Evolutionary conservation across 345 rosid species (phyloP).

Genomic region (Cochlearia excelsa): DNA sequence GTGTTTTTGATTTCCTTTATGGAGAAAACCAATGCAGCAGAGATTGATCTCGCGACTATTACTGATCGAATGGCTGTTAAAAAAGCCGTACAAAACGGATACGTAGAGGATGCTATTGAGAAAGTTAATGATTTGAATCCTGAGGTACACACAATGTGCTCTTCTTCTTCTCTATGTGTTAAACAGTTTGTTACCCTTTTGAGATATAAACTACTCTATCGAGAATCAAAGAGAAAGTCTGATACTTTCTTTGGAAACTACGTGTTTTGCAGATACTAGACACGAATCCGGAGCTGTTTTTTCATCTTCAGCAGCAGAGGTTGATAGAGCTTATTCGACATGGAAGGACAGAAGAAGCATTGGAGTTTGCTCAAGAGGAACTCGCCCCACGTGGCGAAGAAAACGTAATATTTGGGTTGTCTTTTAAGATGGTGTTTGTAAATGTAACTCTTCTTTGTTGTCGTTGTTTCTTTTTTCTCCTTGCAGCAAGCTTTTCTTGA

Average conservation of each 20-base stretch:
- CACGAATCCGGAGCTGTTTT: constrained; percentile 90
- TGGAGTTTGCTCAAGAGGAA: constrained; percentile 98
- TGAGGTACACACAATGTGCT: constrained; percentile 46
- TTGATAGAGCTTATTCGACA: constrained; percentile 91
- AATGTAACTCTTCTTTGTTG: too few relatives aligned
- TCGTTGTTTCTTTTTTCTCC: not conserved
- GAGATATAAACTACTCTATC: too few relatives aligned
- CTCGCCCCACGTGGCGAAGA: constrained; percentile 99
- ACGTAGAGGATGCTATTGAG: constrained; percentile 96
- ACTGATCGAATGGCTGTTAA: constrained; percentile 96
- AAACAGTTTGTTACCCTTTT: too few relatives aligned
- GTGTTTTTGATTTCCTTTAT: constrained; percentile 40
- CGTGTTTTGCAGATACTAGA: constrained; percentile 62
- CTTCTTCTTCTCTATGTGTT: not conserved
- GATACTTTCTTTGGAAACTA: not conserved
- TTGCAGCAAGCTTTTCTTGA: constrained; percentile 76
- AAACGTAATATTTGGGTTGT: constrained; percentile 45
- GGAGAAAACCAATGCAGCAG: constrained; percentile 53
- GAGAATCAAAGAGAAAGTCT: not conserved
- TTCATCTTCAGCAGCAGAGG: constrained; percentile 98
- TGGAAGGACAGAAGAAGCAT: constrained; percentile 87
- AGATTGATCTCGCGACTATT: constrained; percentile 88
- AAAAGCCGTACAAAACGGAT: constrained; percentile 92
- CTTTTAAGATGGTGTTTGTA: too few relatives aligned
- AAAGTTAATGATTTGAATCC: constrained; percentile 95